Base-by-base conservation (phyloP, 768 basidiomycete species). In the Mycena vitilis region DNA sequence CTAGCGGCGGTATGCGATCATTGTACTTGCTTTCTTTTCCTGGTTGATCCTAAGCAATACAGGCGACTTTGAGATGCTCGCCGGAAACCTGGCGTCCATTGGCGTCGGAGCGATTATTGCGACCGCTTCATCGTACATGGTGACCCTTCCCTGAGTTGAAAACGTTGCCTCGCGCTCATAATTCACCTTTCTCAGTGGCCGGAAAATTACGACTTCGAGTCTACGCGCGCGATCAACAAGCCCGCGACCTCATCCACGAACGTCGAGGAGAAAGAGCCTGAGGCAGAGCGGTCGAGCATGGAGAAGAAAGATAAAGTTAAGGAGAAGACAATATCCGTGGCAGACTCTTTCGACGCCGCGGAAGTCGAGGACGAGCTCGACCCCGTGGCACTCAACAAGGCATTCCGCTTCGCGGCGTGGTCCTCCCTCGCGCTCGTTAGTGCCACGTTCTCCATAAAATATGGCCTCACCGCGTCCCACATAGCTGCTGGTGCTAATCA, bases 71-170 rank as follows among this genome's bases (percentile, higher is more conserved):
- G 82, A 83, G 74, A 96, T 98, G 95, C 84, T 98, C 18, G 90
- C 94, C 0, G 96, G 96, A 3, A 96, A 96, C 79, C 81, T 97
- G n/a, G 91, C 90, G 2, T 90, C 94, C 2, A 93, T 96, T 71
- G 91, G 88, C 34, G 83, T 93, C 15, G 94, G 95, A 10, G 94
- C 86, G 5, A 90, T 98, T 62, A 82, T 98, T 69, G 86, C 95
- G 3, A 83, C 89, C 25, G 81, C 79, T 4, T 79, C 85, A 42
- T 94, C 95, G 0, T 76, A 89, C 53, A 81, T 95, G 25, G 91
- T 91, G 74, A 65, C 2, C 15, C 15, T 10, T 40, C 40, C 15
- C 40, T 9, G 2, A 10, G 40, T 11, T 40, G 10, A 5, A 10
- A 15, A 40, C 40, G 2, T 40, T 40, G 88, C 78, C 20, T 25